A percentile compares a stretch with the other conserved stretches of the same genome.
phyloP scores from a whole-genome alignment of 148 eudicot species.

The Fagopyrum tataricum region DNA sequence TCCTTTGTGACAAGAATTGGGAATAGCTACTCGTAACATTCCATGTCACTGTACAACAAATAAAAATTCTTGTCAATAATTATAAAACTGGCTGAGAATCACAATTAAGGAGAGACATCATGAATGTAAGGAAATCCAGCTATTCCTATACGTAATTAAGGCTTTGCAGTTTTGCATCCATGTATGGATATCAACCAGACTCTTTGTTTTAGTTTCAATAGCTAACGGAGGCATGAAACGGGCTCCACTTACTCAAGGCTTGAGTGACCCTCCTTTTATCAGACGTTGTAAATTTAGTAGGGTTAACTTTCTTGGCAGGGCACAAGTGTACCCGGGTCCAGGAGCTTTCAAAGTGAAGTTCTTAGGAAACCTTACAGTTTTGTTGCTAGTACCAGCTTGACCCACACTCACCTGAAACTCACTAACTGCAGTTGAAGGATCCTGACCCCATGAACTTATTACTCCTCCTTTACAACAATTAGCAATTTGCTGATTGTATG shows the following conservation, averaged over 20 bases:
- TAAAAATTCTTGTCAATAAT: not conserved
- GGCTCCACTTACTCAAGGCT: conserved; percentile 57
- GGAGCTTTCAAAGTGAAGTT: conserved; percentile 58
- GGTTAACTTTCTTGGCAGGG: conserved; percentile 38
- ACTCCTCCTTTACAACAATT: conserved; percentile 79
- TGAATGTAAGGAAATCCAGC: not conserved
- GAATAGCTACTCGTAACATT: conserved; percentile 61
- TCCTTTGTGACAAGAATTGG: conserved; percentile 48
- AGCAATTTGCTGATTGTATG: conserved; percentile 58
- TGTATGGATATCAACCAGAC: no score
- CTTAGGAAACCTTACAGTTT: conserved; percentile 47
- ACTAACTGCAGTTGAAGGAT: conserved; percentile 46
- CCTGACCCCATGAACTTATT: conserved; percentile 51
- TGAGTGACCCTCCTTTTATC: conserved; percentile 61
- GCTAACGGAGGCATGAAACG: no score
- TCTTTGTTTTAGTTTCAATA: no score
- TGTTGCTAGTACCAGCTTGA: conserved; percentile 45
- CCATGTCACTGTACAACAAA: conserved; percentile 57
- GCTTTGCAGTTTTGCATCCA: no score
- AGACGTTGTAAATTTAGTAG: conserved; percentile 30
- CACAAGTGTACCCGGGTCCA: conserved; percentile 69
- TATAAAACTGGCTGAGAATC: not conserved
- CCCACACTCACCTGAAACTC: conserved; percentile 67
- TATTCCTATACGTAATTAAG: not conserved
- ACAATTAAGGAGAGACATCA: not conserved